Percentiles rank a stretch among this genome's conserved stretches.
phyloP scores from a whole-genome alignment of 371 early-diverging fungal species.

The Actinomortierella ambigua region DNA sequence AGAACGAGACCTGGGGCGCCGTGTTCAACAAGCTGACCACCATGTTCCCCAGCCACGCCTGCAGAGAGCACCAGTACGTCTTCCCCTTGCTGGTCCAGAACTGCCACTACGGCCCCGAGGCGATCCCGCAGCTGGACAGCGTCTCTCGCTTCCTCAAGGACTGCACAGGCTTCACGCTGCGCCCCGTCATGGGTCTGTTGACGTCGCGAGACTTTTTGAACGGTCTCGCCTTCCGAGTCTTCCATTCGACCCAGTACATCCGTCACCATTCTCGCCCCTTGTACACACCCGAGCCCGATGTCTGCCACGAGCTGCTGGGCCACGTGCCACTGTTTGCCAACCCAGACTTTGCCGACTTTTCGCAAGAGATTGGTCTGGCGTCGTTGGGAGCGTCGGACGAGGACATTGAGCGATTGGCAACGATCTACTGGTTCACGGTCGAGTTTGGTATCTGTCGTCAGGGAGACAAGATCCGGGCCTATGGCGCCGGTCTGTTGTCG shows the following conservation, averaged over 20 bases:
- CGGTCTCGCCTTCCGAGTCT: slow-evolving; percentile 97
- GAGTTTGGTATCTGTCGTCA: slow-evolving; percentile 95
- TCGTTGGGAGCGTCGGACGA: slow-evolving; percentile 93
- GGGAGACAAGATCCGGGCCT: slow-evolving; percentile 82
- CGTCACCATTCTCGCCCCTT: slow-evolving; percentile 90
- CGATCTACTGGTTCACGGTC: slow-evolving; percentile 95
- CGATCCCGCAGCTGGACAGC: slow-evolving; percentile 91
- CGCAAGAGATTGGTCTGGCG: slow-evolving; percentile 95
- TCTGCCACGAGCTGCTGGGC: slow-evolving; percentile 87
- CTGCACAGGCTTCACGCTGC: slow-evolving; percentile 94
- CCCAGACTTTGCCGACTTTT: slow-evolving; percentile 95
- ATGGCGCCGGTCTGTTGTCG: slow-evolving; percentile 93
- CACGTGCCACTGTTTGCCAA: slow-evolving; percentile 93
- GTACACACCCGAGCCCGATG: slow-evolving; percentile 96
- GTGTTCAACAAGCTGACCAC: slow-evolving; percentile 79
- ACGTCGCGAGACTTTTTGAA: slow-evolving; percentile 95
- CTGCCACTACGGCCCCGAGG: slow-evolving; percentile 86
- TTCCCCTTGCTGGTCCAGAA: slow-evolving; percentile 91
- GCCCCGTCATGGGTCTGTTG: slow-evolving; percentile 95
- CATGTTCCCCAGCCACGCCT: slow-evolving; percentile 90
- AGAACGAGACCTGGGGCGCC: slow-evolving; percentile 87
- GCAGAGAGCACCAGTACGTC: slow-evolving; percentile 90
- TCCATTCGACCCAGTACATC: slow-evolving; percentile 97
- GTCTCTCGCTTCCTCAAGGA: slow-evolving; percentile 95
- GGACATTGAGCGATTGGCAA: slow-evolving; percentile 88